Evolutionary conservation across 768 basidiomycete species (phyloP), one percentile per base, ranked within the genome.

Genomic region (Tylopilus vinaceipallidus): DNA sequence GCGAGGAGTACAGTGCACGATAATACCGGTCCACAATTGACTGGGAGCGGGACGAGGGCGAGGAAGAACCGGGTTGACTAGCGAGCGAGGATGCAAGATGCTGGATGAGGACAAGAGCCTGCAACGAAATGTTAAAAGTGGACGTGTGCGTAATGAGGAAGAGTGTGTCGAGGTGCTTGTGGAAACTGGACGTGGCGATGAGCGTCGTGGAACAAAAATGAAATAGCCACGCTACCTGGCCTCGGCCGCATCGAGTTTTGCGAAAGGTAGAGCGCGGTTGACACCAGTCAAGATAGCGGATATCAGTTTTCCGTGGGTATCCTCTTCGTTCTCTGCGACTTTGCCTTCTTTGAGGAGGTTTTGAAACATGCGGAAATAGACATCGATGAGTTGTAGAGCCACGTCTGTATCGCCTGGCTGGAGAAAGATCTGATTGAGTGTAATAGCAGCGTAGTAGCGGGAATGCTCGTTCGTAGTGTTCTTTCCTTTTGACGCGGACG

Each of bases 51-150:
- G 65, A 63, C 0, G 69, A 59, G 26, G 77, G 68, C 0, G 78
- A 69, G 0, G 77, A 71, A 1, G 74, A 69, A 12, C 74, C 54
- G 8, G 75, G 60, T 2, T 75, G 62, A 14, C 72, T 59, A 17
- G 75, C 57, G 8, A 85, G 74, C 0, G 84, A 77, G 0, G 80
- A 71, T 14, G 81, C 73, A 33, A 98, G 88, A 58, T 91, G 93
- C 62, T 88, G 88, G 50, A 98, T 88, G 6, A 98, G 78, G 33
- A 88, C 79, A 1, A 98, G 81, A 0, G 95, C 90, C 65, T 95
- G 95, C 4, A 98, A 80, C 10, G 92, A 92, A 61, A 93, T 93
- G 66, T 95, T 97, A 81, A 99, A 99, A 0, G 94, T 97, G 8
- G 92, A 94, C 8, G 81, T 88, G 69, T 98, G 95, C 3, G 93